Conservation (phyloP, 2,329 filamentous ascomycete genomes). For the Alternaria dauci region DNA sequence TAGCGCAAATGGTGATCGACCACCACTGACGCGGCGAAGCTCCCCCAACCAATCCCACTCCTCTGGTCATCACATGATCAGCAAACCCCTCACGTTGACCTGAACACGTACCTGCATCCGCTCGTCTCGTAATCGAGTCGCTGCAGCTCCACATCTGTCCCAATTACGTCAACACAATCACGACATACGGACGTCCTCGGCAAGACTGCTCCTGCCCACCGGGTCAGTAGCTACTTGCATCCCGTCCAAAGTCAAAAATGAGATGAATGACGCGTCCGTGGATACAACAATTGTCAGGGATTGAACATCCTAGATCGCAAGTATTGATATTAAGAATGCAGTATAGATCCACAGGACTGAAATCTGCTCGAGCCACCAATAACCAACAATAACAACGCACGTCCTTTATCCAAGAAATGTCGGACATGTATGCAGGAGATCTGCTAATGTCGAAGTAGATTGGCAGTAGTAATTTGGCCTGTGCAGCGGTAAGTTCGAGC, state of each 20-base stretch:
- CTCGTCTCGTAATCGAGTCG: neutral
- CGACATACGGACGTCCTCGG: neutral
- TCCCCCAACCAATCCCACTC: neutral
- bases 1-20: neutral
- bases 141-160: neutral
- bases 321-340: neutral
- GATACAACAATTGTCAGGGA: neutral
- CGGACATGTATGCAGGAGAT: neutral
- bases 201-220: neutral
- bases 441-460: neutral
- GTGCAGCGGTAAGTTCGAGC: neutral
- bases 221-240: neutral
- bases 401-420: neutral
- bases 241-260: neutral
- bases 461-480: neutral
- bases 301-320: neutral
- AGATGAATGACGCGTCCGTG: conserved; percentile 2
- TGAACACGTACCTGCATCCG: neutral
- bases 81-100: neutral
- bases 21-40: neutral
- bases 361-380: neutral
- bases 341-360: neutral
- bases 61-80: neutral
- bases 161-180: neutral
- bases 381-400: neutral